These are phyloP conservation scores for Trichophyton schoenleinii DNA, from an alignment of 2,329 filamentous ascomycete species.

Conservation along the genomic window DNA sequence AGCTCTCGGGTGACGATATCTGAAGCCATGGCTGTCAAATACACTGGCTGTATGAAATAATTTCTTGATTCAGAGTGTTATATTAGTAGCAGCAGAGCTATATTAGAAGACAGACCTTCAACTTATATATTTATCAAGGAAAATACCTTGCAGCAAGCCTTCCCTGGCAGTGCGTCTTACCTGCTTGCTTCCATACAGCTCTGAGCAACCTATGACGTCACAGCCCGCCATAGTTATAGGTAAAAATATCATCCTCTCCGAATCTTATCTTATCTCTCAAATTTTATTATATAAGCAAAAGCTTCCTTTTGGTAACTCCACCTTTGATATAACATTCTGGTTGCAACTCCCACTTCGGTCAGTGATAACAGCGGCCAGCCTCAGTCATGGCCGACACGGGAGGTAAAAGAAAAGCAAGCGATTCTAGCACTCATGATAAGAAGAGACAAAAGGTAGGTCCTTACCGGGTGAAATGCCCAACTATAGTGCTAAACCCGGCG, in stretches of 20 bases:
- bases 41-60: neutral
- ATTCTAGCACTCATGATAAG: neutral
- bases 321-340: too few species aligned
- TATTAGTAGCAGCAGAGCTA: neutral
- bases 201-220: neutral
- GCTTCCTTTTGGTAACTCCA: neutral
- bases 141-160: neutral
- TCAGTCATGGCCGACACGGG: neutral
- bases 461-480: neutral
- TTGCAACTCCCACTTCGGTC: neutral
- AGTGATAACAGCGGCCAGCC: too few species aligned
- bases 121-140: neutral
- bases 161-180: neutral
- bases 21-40: constrained; percentile 20
- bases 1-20: constrained; percentile 35
- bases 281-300: neutral
- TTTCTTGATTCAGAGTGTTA: neutral
- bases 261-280: neutral
- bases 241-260: neutral
- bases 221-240: neutral
- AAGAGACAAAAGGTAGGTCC: constrained; percentile 5
- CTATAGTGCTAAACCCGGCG: neutral
- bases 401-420: neutral
- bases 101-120: neutral
- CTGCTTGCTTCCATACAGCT: neutral